Evolutionary conservation across 2,329 filamentous ascomycete genomes (phyloP).

Genomic region (Hypoxylon sp.): DNA sequence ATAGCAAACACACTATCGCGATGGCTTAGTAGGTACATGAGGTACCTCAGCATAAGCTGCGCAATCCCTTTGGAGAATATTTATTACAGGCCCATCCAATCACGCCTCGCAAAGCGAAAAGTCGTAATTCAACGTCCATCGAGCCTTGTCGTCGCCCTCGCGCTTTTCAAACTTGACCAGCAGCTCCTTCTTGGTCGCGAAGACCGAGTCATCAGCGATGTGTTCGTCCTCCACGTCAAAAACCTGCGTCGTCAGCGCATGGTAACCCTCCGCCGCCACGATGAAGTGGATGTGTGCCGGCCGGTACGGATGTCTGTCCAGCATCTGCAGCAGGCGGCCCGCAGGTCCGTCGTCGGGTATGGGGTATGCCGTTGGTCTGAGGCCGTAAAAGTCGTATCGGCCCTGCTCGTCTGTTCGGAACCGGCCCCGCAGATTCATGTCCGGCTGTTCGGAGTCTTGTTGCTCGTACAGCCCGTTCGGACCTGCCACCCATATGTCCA

Average conservation of each 20-base stretch:
- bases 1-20: no score
- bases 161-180: conserved; percentile 53
- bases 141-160: conserved; percentile 55
- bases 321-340: conserved; percentile 58
- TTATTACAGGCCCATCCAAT: no score
- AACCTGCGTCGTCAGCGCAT: conserved; percentile 74
- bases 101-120: conserved; percentile 55
- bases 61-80: no score
- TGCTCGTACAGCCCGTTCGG: conserved; percentile 78
- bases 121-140: conserved; percentile 69
- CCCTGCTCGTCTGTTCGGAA: conserved; percentile 74
- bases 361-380: conserved; percentile 67
- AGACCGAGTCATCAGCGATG: conserved; percentile 61
- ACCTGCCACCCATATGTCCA: conserved; percentile 83
- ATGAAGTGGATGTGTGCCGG: conserved; percentile 70
- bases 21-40: background rate
- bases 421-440: conserved; percentile 77
- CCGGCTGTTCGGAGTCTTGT: conserved; percentile 74
- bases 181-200: conserved; percentile 63
- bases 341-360: conserved; percentile 62
- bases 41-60: no score
- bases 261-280: conserved; percentile 49
- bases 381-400: conserved; percentile 67
- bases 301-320: conserved; percentile 65
- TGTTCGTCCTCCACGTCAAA: conserved; percentile 74